phyloP scores from a whole-genome alignment of 2,329 filamentous ascomycete genomes.

The Aspergillus fumigatus region DNA sequence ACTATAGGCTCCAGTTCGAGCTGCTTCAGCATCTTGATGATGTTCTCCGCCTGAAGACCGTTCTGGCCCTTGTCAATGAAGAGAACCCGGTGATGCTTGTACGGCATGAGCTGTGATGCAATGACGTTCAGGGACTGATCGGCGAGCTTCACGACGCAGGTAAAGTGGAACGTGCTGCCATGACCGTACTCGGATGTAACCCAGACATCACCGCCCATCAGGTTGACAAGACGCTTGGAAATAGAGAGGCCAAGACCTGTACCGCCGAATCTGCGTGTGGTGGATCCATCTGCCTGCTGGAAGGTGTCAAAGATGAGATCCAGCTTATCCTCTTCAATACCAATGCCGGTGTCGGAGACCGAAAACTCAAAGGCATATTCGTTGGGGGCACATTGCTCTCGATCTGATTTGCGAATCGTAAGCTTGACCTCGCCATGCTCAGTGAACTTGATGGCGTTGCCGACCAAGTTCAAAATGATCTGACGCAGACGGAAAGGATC shows the following conservation, averaged over 20 bases:
- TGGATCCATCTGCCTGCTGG: conserved; percentile 96
- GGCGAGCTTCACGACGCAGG: conserved; percentile 81
- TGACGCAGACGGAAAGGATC: conserved; percentile 95
- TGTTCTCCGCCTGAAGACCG: conserved; percentile 59
- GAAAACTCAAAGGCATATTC: conserved; percentile 95
- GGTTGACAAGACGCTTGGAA: conserved; percentile 86
- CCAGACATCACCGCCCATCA: conserved; percentile 97
- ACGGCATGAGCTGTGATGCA: conserved; percentile 73
- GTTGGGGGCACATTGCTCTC: conserved; percentile 61
- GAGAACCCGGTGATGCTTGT: conserved; percentile 84
- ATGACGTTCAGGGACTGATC: conserved; percentile 73
- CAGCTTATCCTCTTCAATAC: conserved; percentile 90
- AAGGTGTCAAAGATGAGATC: conserved; percentile 98
- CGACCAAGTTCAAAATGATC: conserved; percentile 94
- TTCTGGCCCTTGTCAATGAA: conserved; percentile 92
- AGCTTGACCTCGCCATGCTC: conserved; percentile 94
- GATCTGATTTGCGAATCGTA: conserved; percentile 71
- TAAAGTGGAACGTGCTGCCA: conserved; percentile 95
- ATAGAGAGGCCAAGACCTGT: conserved; percentile 92
- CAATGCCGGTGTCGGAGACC: conserved; percentile 93
- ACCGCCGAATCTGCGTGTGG: conserved; percentile 91
- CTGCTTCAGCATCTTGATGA: conserved; percentile 70
- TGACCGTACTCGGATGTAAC: conserved; percentile 88
- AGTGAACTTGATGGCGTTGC: conserved; percentile 98
- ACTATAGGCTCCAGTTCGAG: conserved; percentile 79